phyloP scores from a whole-genome alignment of 495 filamentous ascomycete species.

The Aspergillus nanangensis region DNA sequence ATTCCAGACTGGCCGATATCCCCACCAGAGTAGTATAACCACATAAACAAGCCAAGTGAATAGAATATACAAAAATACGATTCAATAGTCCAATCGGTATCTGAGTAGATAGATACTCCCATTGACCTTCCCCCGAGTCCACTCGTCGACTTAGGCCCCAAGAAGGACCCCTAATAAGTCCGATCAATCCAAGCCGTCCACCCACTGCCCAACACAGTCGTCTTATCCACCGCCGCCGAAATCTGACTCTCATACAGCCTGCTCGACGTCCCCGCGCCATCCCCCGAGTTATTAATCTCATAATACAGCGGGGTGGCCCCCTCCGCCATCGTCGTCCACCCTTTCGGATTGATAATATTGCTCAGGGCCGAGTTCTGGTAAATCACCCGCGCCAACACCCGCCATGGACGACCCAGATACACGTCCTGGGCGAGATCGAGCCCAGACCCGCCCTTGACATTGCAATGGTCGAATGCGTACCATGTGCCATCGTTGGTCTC shows the following conservation, averaged over 20 bases:
- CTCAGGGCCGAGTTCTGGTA: slow-evolving; percentile 56
- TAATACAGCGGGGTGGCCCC: slow-evolving; percentile 49
- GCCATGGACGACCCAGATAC: slow-evolving; percentile 67
- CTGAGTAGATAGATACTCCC: no score
- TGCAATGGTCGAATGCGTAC: slow-evolving; percentile 62
- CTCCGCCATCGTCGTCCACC: slow-evolving; percentile 49
- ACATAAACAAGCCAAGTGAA: no score
- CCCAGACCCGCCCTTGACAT: slow-evolving; percentile 41
- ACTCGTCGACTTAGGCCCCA: no score
- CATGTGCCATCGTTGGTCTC: slow-evolving; percentile 42
- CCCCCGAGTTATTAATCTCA: slow-evolving; percentile 57
- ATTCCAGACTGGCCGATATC: no score
- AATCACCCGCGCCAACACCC: slow-evolving; percentile 56
- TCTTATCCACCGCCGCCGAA: slow-evolving; percentile 39
- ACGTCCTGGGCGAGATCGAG: slow-evolving; percentile 46
- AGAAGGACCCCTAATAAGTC: no score
- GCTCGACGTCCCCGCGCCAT: slow-evolving; percentile 50
- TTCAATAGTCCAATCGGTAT: no score
- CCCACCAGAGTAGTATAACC: no score
- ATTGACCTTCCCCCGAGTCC: no score
- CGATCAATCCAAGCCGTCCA: slow-evolving; percentile 35
- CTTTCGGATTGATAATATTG: slow-evolving; percentile 54
- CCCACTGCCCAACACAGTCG: slow-evolving; percentile 47
- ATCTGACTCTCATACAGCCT: slow-evolving; percentile 50
- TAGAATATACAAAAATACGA: no score